Percentiles rank a stretch among this genome's conserved stretches.
Conservation (phyloP, 2,329 filamentous ascomycete species). For the Ophiostoma quercus region DNA sequence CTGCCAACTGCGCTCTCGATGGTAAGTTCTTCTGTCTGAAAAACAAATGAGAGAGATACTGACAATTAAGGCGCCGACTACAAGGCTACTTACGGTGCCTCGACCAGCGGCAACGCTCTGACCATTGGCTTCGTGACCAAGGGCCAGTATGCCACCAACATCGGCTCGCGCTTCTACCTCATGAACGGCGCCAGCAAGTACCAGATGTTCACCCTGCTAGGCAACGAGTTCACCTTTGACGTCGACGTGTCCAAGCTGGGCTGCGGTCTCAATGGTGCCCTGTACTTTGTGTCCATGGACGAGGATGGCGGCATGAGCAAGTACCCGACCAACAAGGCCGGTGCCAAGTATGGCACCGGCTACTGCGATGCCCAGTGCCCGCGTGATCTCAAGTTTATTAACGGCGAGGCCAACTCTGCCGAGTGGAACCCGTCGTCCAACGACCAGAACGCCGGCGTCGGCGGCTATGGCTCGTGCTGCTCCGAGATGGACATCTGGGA, state of each 20-base stretch:
- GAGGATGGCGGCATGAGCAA: constrained; percentile 45
- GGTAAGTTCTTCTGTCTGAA: not conserved
- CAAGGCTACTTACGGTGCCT: constrained; percentile 46
- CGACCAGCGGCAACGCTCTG: constrained; percentile 44
- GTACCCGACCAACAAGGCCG: constrained; percentile 42
- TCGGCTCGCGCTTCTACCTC: constrained; percentile 36
- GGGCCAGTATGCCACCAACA: constrained; percentile 37
- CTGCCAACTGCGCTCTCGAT: constrained; percentile 46
- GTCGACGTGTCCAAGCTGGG: constrained; percentile 58
- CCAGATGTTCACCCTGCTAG: constrained; percentile 51
- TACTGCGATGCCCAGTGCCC: constrained; percentile 47
- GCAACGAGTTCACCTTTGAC: constrained; percentile 60
- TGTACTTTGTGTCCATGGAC: constrained; percentile 50
- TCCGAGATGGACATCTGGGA: constrained; percentile 59
- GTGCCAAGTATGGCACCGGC: constrained; percentile 51
- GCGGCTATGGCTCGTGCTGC: constrained; percentile 49
- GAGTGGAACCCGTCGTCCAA: constrained; percentile 45
- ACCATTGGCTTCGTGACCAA: constrained; percentile 45
- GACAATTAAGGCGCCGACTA: constrained; percentile 50
- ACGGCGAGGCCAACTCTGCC: constrained; percentile 39
- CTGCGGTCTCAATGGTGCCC: constrained; percentile 55
- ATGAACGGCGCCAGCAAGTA: constrained; percentile 34
- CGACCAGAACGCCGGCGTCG: constrained; percentile 48
- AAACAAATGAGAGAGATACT: not conserved
- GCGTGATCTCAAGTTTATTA: constrained; percentile 46